These are phyloP conservation scores for Amaranthus palmeri DNA, from an alignment of 148 eudicot species.

Conservation along the genomic window DNA sequence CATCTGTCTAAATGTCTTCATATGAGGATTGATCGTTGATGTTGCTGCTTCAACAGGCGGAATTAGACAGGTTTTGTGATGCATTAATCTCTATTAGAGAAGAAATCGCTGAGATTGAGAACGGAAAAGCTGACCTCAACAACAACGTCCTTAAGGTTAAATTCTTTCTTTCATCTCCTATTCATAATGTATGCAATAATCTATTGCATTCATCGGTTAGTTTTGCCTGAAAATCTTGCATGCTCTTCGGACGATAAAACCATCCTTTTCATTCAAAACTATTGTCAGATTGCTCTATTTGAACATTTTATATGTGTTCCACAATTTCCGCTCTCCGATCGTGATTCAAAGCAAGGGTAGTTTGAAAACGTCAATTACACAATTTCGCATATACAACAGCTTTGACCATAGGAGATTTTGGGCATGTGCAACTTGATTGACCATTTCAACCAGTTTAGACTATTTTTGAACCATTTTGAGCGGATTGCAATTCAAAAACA, in stretches of 20 bases:
- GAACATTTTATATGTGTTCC: too few species aligned
- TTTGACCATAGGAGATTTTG: too few species aligned
- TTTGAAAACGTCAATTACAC: too few species aligned
- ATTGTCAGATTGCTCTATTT: neutral
- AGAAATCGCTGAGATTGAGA: slow-evolving; percentile 85
- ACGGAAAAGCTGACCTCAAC: slow-evolving; percentile 72
- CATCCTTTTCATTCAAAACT: too few species aligned
- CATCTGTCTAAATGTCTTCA: neutral
- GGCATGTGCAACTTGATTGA: too few species aligned
- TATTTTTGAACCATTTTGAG: too few species aligned
- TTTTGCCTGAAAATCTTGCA: neutral
- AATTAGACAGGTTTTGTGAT: slow-evolving; percentile 91
- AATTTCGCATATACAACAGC: too few species aligned
- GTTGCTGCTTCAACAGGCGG: slow-evolving; percentile 52
- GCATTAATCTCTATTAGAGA: slow-evolving; percentile 91
- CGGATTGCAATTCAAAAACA: too few species aligned
- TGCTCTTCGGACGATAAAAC: too few species aligned
- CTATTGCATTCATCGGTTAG: neutral
- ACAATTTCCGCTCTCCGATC: too few species aligned
- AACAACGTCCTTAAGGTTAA: slow-evolving; percentile 94
- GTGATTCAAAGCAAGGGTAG: too few species aligned
- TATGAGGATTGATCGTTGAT: slow-evolving; percentile 3
- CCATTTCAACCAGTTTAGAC: too few species aligned
- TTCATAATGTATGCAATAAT: neutral
- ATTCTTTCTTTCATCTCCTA: neutral